Base-by-base conservation (phyloP, 208 protist species). In the Paratrypanosoma confusum region DNA sequence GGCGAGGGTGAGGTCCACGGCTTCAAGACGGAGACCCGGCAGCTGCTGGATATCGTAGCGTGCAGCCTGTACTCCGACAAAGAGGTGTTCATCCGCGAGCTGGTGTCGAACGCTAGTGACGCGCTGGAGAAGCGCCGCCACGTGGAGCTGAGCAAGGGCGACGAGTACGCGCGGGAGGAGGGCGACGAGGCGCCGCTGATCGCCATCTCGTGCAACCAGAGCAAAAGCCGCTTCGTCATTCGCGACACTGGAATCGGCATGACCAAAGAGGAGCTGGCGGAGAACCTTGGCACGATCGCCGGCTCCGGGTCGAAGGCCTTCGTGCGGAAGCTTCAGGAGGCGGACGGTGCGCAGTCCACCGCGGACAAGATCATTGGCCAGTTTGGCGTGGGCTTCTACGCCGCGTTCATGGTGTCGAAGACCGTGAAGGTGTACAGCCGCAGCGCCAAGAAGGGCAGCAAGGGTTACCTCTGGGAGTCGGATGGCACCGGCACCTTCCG, bases 351-450 rank as follows among this genome's bases (percentile, higher is more conserved):
- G 5, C 60, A 78, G 50, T 68, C 63, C 3, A 72, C 76, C 1
- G 85, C 81, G 25, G 82, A 92, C 51, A 89, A 81, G 56, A 95
- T 95, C 39, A 95, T 95, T 51, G 87, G 96, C 47, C 95, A 97
- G 79, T 98, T 98, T 63, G 96, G 96, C 61, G 95, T 98, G 27
- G 96, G 96, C 48, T 99, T 99, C 67, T 98, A 98, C 58, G 78
- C 84, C 0, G 77, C 70, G 39, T 98, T 98, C 62, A 98, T 98
- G 92, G 95, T 98, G 14, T 81, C 93, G n/a, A 86, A 97, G 39
- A 65, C 73, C 18, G 90, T 98, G 11, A 86, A 71, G 28, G 90
- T 98, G 5, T 97, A 91, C 72, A 86, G 85, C 8, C 68, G 85
- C 34, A 92, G 71, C 37, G 74, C 73, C 39, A 81, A 87, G 43